Evolutionary conservation across 805 yeast species (phyloP).

Genomic region (Maudiozyma barnettii): DNA sequence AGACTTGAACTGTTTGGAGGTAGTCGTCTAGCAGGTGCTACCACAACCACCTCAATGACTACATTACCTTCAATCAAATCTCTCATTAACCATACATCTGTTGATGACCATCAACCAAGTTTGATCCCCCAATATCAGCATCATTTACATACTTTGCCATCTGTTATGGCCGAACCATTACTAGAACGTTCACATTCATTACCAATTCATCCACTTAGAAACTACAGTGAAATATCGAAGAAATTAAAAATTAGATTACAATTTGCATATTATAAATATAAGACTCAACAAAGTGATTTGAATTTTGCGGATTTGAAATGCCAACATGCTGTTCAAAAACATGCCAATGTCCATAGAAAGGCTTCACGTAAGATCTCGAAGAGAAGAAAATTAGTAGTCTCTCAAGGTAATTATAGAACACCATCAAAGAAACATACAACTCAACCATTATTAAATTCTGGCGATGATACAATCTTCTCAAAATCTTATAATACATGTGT

Average conservation of each 20-base stretch:
- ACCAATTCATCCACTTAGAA: conserved; percentile 2
- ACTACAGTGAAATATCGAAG: conserved; percentile 16
- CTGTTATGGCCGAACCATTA: not conserved
- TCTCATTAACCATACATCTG: conserved; percentile 6
- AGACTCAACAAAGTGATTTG: conserved; percentile 36
- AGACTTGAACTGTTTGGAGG: conserved; percentile 7
- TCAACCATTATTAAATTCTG: not conserved
- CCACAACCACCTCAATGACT: conserved; percentile 3
- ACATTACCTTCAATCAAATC: conserved; percentile 17
- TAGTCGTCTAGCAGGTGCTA: conserved; percentile 1
- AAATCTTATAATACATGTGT: not conserved
- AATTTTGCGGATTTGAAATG: conserved; percentile 13
- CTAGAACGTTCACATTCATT: not conserved
- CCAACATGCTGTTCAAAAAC: not conserved
- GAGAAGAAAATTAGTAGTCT: conserved; percentile 21
- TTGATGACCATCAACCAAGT: not conserved
- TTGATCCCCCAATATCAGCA: not conserved
- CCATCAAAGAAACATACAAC: conserved; percentile 8
- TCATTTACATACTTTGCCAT: not conserved
- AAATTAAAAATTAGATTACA: conserved; percentile 39
- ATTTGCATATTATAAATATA: conserved; percentile 43
- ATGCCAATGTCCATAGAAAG: not conserved
- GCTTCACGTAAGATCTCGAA: not conserved
- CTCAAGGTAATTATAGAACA: conserved; percentile 22
- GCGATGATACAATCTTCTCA: not conserved